These are phyloP conservation scores for Arachis monticola DNA, from an alignment of 331 rosid genomes.

Conservation along the genomic window DNA sequence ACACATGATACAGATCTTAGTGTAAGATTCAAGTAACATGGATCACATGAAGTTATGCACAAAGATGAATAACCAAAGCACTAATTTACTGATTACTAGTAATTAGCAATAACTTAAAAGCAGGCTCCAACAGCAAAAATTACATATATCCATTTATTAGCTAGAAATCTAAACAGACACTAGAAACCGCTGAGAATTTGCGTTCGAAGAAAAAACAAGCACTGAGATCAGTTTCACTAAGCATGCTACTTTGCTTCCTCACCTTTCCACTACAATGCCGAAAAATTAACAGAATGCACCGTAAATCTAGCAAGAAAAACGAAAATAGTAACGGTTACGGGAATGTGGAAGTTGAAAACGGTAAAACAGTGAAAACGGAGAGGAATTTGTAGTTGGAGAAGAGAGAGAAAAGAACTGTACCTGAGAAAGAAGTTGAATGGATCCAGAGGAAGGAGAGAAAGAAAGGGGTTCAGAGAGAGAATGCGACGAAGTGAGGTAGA, in stretches of 20 bases:
- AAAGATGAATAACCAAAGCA: slow-evolving; percentile 12
- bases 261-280: slow-evolving; percentile 1
- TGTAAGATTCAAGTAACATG: neutral
- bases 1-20: slow-evolving; percentile 1
- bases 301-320: slow-evolving; percentile 26
- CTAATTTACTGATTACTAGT: neutral
- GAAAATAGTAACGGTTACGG: neutral
- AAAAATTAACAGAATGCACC: neutral
- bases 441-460: slow-evolving; percentile 43
- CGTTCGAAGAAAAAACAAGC: slow-evolving; percentile 2
- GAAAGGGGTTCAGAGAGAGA: slow-evolving; percentile 38
- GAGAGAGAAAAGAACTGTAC: slow-evolving; percentile 41
- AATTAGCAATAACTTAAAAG: neutral
- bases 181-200: slow-evolving; percentile 8
- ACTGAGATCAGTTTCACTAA: slow-evolving; percentile 34
- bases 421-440: slow-evolving; percentile 52
- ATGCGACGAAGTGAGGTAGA: slow-evolving; percentile 39
- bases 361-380: slow-evolving; percentile 10
- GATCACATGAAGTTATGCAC: slow-evolving; percentile 28
- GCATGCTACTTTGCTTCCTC: slow-evolving; percentile 1
- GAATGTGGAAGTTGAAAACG: slow-evolving; percentile 13
- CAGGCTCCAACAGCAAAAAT: slow-evolving; percentile 20
- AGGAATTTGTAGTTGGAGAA: neutral
- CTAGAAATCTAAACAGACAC: slow-evolving; percentile 11
- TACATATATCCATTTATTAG: neutral